A percentile compares a stretch with the other conserved stretches of the same genome.
Conservation (phyloP, 192 early-diverging fungal species). For the Mortierella alpina region DNA sequence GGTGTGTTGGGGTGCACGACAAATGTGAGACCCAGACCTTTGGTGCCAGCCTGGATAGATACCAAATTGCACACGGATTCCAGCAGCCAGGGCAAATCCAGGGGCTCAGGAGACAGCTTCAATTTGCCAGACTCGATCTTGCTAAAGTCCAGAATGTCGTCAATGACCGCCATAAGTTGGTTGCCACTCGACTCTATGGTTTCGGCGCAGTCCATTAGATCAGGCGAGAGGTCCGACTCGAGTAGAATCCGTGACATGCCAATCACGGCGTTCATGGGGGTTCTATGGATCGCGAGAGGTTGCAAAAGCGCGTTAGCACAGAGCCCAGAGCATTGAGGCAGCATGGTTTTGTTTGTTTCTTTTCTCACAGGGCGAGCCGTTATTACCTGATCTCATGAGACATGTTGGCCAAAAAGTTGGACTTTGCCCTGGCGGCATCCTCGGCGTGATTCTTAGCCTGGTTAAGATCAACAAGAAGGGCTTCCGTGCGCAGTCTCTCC, state of each 20-base stretch:
- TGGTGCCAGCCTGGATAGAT: constrained; percentile 43
- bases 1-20: constrained; percentile 54
- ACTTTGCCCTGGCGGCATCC: constrained; percentile 56
- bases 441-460: constrained; percentile 62
- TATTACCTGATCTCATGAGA: constrained; percentile 66
- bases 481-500: constrained; percentile 48
- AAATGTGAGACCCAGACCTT: constrained; percentile 40
- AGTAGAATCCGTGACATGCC: constrained; percentile 75
- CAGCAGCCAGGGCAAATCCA: constrained; percentile 61
- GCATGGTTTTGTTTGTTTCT: not conserved
- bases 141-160: constrained; percentile 83
- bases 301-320: not conserved
- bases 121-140: constrained; percentile 86
- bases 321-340: not conserved
- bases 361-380: not conserved
- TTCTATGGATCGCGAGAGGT: constrained; percentile 55
- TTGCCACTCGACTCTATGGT: constrained; percentile 57
- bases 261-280: constrained; percentile 83
- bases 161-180: constrained; percentile 66
- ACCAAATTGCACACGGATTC: constrained; percentile 55
- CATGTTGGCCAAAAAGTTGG: constrained; percentile 82
- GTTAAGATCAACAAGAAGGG: constrained; percentile 49
- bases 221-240: constrained; percentile 76
- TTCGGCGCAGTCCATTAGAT: constrained; percentile 71
- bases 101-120: constrained; percentile 71